A percentile compares a stretch with the other conserved stretches of the same genome.
Evolutionary conservation across 768 basidiomycete species (phyloP).

Genomic region (Suillus variegatus): DNA sequence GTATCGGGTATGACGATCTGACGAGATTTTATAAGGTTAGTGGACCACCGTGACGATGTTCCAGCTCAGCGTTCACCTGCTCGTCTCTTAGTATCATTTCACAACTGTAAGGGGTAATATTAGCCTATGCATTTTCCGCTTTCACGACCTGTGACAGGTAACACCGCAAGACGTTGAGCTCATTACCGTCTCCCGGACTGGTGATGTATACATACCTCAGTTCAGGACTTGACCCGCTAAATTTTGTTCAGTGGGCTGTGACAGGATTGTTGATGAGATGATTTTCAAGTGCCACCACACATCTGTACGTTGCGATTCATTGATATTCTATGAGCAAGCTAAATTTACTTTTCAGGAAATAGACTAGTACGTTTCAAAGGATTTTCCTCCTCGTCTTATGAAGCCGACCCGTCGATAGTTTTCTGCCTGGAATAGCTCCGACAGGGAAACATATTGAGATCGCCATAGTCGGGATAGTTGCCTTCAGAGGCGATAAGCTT

Average conservation of each 20-base stretch:
- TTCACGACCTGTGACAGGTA: conserved; percentile 24
- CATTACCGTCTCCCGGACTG: conserved; percentile 42
- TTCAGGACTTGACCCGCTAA: conserved; percentile 4
- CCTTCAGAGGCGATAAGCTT: conserved; percentile 50
- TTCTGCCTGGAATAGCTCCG: conserved; percentile 37
- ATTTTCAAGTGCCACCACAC: conserved; percentile 45
- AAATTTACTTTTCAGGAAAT: conserved; percentile 35
- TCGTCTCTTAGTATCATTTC: conserved; percentile 37
- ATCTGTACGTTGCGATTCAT: conserved; percentile 23
- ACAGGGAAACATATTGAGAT: conserved; percentile 41
- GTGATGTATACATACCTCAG: conserved; percentile 20
- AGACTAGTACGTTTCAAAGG: conserved; percentile 34
- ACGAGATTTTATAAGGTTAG: conserved; percentile 48
- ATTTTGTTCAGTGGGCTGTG: conserved; percentile 35
- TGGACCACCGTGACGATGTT: neutral
- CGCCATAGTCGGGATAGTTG: conserved; percentile 45
- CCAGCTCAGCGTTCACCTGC: neutral
- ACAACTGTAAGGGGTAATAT: conserved; percentile 26
- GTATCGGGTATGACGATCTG: conserved; percentile 42
- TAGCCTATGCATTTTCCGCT: neutral
- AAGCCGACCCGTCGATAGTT: conserved; percentile 11
- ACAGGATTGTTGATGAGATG: conserved; percentile 50
- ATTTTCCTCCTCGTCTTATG: neutral
- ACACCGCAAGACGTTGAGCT: conserved; percentile 43
- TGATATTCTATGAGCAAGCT: neutral